Evolutionary conservation across 164 flowering plant species (phyloP).

Genomic region (Vitis amurensis): DNA sequence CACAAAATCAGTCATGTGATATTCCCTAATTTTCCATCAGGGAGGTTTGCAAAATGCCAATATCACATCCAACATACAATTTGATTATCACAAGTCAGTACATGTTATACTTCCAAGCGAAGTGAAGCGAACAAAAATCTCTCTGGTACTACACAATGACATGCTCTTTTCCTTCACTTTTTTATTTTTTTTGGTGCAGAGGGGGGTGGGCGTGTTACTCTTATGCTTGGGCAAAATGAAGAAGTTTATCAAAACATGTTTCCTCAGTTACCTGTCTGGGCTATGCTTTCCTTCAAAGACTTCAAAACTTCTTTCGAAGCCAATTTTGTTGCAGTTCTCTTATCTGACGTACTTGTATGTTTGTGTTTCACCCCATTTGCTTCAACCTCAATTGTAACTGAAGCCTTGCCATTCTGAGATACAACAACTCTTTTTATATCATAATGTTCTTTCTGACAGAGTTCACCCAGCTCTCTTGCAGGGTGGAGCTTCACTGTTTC

Average conservation of each 20-base stretch:
- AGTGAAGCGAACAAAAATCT: too few species aligned
- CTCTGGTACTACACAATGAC: too few species aligned
- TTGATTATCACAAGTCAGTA: too few species aligned
- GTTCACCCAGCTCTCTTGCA: constrained; percentile 48
- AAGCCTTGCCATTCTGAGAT: constrained; percentile 22
- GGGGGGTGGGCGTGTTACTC: background rate
- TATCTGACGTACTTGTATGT: constrained; percentile 37
- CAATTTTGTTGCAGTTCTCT: constrained; percentile 39
- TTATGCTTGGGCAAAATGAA: background rate
- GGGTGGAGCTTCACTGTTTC: constrained; percentile 61
- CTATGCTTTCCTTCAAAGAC: constrained; percentile 32
- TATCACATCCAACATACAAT: too few species aligned
- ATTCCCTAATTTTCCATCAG: too few species aligned
- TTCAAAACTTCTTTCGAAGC: constrained; percentile 54
- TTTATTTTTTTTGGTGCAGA: background rate
- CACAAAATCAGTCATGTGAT: too few species aligned
- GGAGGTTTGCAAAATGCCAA: too few species aligned
- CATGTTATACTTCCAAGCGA: too few species aligned
- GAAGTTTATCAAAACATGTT: background rate
- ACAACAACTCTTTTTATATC: constrained; percentile 1
- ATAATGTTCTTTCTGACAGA: constrained; percentile 40
- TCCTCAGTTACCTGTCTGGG: constrained; percentile 2
- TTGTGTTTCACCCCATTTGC: constrained; percentile 37
- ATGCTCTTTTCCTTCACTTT: background rate
- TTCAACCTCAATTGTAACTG: constrained; percentile 42